A percentile compares a stretch with the other conserved stretches of the same genome.
phyloP scores from a whole-genome alignment of 2,329 filamentous ascomycete genomes.

The Bipolaris bicolor region DNA sequence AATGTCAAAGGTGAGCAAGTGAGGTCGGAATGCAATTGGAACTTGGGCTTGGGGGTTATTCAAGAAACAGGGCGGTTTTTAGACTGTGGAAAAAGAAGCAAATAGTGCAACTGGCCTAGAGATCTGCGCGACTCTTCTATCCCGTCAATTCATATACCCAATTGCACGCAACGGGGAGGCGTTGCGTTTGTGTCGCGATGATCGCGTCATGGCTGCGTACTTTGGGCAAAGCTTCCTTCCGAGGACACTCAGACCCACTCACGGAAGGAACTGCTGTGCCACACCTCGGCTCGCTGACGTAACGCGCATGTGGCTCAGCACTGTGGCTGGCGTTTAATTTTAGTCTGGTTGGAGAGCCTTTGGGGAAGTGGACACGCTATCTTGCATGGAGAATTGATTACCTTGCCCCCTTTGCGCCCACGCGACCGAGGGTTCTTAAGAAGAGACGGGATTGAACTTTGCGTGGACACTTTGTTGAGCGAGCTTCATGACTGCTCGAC shows the following conservation, averaged over 20 bases:
- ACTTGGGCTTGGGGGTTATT: slow-evolving; percentile 3
- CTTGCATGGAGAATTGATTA: slow-evolving; percentile 11
- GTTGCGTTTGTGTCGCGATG: slow-evolving; percentile 29
- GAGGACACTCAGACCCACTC: slow-evolving; percentile 6
- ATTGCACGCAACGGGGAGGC: slow-evolving; percentile 13
- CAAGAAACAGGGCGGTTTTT: slow-evolving; percentile 1
- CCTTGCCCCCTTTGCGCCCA: slow-evolving; percentile 26
- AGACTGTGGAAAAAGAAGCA: slow-evolving; percentile 12
- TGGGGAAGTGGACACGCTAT: slow-evolving; percentile 42
- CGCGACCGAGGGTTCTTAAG: not conserved
- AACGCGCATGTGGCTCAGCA: slow-evolving; percentile 9
- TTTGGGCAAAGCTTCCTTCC: slow-evolving; percentile 30
- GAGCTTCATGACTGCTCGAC: slow-evolving; percentile 28
- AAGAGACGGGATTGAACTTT: slow-evolving; percentile 17
- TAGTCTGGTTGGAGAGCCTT: slow-evolving; percentile 20
- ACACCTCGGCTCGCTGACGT: slow-evolving; percentile 27
- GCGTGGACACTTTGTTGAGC: not conserved
- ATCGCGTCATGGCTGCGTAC: slow-evolving; percentile 39
- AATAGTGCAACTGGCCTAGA: slow-evolving; percentile 3
- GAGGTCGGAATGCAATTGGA: not conserved
- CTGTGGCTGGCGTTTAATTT: slow-evolving; percentile 22
- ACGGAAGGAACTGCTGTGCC: not conserved
- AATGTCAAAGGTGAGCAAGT: not conserved
- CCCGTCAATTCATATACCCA: slow-evolving; percentile 6
- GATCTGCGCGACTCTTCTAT: slow-evolving; percentile 7